These are phyloP conservation scores for Berberis vulgaris DNA, from an alignment of 164 flowering plant species.

Conservation along the genomic window DNA sequence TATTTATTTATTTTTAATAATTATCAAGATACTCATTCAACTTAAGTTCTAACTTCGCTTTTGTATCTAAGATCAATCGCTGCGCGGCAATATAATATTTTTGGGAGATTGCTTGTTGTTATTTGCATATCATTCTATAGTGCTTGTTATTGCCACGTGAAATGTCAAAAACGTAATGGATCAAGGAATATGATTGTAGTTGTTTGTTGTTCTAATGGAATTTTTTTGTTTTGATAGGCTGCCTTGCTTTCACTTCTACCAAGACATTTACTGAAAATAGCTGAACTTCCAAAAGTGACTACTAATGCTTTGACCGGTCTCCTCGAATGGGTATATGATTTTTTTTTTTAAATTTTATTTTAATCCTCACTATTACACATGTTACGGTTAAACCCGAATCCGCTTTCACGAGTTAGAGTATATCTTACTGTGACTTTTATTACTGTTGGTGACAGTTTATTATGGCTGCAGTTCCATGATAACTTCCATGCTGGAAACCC, in stretches of 20 bases:
- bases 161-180: too few species aligned
- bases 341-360: background rate
- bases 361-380: background rate
- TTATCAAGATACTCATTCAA: too few species aligned
- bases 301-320: slow-evolving; percentile 42
- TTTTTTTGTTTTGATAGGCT: slow-evolving; percentile 47
- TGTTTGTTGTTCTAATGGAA: slow-evolving; percentile 3
- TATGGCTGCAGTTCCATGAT: slow-evolving; percentile 47
- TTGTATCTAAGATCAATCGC: too few species aligned
- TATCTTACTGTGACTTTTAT: background rate
- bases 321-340: slow-evolving; percentile 63
- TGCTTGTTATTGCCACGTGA: too few species aligned
- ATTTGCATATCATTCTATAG: too few species aligned
- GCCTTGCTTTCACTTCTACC: slow-evolving; percentile 83
- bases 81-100: too few species aligned
- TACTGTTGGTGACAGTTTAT: background rate
- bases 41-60: too few species aligned
- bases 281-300: slow-evolving; percentile 40
- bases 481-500: slow-evolving; percentile 41
- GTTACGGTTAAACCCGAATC: background rate
- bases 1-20: too few species aligned
- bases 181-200: too few species aligned
- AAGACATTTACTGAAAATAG: slow-evolving; percentile 31
- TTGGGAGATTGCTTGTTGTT: too few species aligned
- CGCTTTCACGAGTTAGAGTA: background rate